Evolutionary conservation across 2,329 filamentous ascomycete genomes (phyloP).

Genomic region (Ophiostoma ulmi): DNA sequence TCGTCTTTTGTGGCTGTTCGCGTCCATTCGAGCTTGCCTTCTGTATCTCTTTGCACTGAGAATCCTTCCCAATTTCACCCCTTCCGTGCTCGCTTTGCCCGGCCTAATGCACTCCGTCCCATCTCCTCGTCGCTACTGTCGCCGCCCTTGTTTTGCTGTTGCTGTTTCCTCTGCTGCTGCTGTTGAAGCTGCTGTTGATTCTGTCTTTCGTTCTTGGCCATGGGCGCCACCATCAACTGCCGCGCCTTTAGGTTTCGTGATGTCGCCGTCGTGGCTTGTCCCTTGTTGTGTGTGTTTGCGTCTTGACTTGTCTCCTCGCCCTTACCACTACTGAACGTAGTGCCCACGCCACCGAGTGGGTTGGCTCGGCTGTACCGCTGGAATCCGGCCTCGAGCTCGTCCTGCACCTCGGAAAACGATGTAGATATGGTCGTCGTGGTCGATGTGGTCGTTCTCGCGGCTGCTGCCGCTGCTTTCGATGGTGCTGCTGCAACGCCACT

Average conservation of each 20-base stretch:
- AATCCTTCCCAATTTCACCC: constrained; percentile 13
- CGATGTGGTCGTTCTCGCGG: neutral
- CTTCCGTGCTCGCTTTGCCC: constrained; percentile 23
- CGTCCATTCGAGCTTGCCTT: neutral
- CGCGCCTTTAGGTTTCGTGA: constrained; percentile 18
- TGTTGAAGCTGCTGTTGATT: neutral
- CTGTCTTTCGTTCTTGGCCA: neutral
- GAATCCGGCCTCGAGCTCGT: constrained; percentile 23
- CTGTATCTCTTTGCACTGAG: neutral
- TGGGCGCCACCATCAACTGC: constrained; percentile 23
- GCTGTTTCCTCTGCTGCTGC: neutral
- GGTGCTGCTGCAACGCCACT: neutral
- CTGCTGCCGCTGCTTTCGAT: neutral
- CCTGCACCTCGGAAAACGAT: constrained; percentile 20
- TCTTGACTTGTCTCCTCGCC: neutral
- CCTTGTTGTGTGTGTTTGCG: neutral
- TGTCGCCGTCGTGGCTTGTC: constrained; percentile 6
- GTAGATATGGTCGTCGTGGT: neutral
- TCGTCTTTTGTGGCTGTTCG: neutral
- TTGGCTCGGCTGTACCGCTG: constrained; percentile 23
- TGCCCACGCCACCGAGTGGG: constrained; percentile 23
- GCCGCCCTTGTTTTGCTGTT: constrained; percentile 15
- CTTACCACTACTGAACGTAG: neutral
- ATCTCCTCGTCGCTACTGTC: constrained; percentile 33
- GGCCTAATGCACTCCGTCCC: constrained; percentile 32